Conservation (phyloP, 306 rosid genomes). For the Cucurbita argyrosperma region DNA sequence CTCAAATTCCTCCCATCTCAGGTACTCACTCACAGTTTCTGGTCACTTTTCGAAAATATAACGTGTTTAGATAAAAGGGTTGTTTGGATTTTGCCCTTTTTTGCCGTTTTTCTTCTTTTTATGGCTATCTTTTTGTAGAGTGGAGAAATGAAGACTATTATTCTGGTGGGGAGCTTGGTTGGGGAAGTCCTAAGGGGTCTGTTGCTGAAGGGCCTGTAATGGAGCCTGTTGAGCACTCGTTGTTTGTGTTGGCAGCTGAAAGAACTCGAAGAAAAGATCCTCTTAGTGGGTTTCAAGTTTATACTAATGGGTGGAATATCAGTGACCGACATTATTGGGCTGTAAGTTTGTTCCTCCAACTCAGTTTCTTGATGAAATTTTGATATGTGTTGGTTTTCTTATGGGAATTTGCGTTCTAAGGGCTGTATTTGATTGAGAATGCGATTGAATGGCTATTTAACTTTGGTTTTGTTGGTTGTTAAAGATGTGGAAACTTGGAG, state of each 20-base stretch:
- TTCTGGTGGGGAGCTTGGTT: constrained; percentile 2
- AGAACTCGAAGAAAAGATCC: constrained; percentile 39
- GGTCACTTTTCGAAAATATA: neutral
- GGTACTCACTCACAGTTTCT: constrained; percentile 9
- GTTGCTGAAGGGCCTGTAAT: constrained; percentile 22
- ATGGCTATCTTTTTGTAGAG: neutral
- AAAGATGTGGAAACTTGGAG: neutral
- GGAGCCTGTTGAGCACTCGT: constrained; percentile 20
- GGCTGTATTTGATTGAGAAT: neutral
- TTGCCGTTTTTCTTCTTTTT: neutral
- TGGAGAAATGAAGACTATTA: constrained; percentile 15
- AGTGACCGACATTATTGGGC: constrained; percentile 52
- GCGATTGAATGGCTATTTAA: neutral
- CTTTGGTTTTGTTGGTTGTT: neutral
- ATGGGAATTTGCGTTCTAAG: neutral
- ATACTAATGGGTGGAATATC: constrained; percentile 38
- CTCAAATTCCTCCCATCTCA: constrained; percentile 18
- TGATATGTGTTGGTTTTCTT: neutral
- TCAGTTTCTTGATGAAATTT: neutral
- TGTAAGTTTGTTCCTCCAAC: constrained; percentile 12
- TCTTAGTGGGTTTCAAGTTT: constrained; percentile 26
- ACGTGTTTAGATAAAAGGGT: neutral
- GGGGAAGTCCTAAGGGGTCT: constrained; percentile 14
- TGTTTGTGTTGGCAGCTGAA: constrained; percentile 27
- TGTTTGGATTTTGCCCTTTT: neutral